A percentile compares a stretch with the other conserved stretches of the same genome.
These are phyloP conservation scores for Amborella trichopoda DNA, from an alignment of 164 flowering plant species.

Conservation along the genomic window DNA sequence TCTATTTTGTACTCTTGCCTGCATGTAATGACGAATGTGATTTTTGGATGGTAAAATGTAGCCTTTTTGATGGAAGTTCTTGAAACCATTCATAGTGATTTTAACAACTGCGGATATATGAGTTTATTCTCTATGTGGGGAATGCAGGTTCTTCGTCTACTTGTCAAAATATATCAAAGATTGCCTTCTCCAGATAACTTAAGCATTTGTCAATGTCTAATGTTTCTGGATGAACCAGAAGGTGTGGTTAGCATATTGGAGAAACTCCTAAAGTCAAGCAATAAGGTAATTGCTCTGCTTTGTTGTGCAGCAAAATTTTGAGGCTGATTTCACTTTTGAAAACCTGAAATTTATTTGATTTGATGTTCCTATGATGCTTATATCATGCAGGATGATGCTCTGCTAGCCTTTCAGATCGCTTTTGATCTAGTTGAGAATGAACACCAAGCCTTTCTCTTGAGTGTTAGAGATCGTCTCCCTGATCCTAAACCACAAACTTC, in stretches of 20 bases:
- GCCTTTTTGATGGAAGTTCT: neutral
- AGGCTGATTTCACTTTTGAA: too few species aligned
- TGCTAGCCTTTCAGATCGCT: slow-evolving; percentile 86
- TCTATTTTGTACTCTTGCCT: too few species aligned
- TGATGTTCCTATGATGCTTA: neutral
- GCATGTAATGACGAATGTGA: too few species aligned
- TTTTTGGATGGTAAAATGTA: too few species aligned
- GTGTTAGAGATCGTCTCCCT: slow-evolving; percentile 61
- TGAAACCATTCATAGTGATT: neutral
- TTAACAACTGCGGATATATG: neutral
- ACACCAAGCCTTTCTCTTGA: slow-evolving; percentile 87
- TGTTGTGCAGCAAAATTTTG: too few species aligned
- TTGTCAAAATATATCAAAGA: slow-evolving; percentile 60
- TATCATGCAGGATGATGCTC: slow-evolving; percentile 50
- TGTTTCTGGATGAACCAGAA: slow-evolving; percentile 84
- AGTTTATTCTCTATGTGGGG: neutral
- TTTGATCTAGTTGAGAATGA: slow-evolving; percentile 97
- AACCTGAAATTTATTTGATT: neutral
- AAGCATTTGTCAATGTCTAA: slow-evolving; percentile 81
- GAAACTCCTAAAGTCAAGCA: slow-evolving; percentile 51
- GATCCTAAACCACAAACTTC: slow-evolving; percentile 26
- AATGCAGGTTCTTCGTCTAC: slow-evolving; percentile 73
- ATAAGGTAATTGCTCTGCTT: slow-evolving; percentile 15
- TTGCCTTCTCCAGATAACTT: slow-evolving; percentile 73
- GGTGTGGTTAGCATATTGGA: slow-evolving; percentile 65